phyloP scores from a whole-genome alignment of 306 rosid species.

The Crotalaria pallida region DNA sequence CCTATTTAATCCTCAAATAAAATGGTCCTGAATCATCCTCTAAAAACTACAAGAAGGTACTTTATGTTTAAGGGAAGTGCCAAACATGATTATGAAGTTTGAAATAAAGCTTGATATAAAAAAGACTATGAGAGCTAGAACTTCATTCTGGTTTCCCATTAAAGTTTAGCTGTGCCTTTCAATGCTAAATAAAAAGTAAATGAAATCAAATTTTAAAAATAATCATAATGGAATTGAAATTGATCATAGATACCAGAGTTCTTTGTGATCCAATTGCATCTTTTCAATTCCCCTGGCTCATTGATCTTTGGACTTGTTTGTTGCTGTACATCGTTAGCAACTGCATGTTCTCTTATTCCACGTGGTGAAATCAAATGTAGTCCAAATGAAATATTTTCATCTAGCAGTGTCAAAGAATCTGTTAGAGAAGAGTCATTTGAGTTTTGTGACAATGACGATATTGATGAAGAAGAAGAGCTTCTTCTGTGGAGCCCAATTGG shows the following conservation, averaged over 20 bases:
- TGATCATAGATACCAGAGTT: constrained; percentile 45
- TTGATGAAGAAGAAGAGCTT: constrained; percentile 65
- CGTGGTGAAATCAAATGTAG: constrained; percentile 53
- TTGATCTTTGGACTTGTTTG: neutral
- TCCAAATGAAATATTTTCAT: constrained; percentile 52
- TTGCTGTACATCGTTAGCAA: constrained; percentile 24
- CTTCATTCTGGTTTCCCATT: neutral
- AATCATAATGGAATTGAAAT: neutral
- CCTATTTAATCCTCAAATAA: neutral
- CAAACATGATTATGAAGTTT: neutral
- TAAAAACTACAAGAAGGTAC: neutral
- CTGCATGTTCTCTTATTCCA: constrained; percentile 37
- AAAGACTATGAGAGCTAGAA: neutral
- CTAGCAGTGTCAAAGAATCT: constrained; percentile 44
- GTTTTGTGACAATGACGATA: constrained; percentile 67
- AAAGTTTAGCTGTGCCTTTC: neutral
- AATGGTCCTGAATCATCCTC: neutral
- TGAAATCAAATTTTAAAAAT: neutral
- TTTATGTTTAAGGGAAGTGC: no score
- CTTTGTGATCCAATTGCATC: constrained; percentile 68
- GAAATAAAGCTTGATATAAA: neutral
- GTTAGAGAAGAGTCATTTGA: constrained; percentile 69
- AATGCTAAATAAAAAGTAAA: neutral
- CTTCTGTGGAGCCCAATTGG: constrained; percentile 65
- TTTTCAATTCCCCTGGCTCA: constrained; percentile 39